A percentile compares a stretch with the other conserved stretches of the same genome.
Conservation (phyloP, 1,284 basidiomycete genomes). For the Leccinum insolens region DNA sequence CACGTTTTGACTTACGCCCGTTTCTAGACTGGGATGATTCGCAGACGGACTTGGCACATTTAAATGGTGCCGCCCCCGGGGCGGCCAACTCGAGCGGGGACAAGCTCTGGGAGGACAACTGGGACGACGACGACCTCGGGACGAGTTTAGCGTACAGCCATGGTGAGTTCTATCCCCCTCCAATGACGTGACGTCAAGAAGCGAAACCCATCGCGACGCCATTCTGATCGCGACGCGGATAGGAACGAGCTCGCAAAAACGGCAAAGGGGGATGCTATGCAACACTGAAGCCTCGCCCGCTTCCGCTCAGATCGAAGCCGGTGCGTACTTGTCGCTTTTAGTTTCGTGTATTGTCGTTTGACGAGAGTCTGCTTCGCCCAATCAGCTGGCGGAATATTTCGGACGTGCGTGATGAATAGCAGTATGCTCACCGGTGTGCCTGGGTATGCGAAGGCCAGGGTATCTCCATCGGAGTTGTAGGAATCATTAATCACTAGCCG, state of each 20-base stretch:
- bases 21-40: conserved; percentile 84
- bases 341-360: too few relatives aligned
- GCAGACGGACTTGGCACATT: conserved; percentile 77
- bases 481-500: too few relatives aligned
- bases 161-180: conserved; percentile 58
- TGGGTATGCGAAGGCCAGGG: too few relatives aligned
- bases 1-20: conserved; percentile 4
- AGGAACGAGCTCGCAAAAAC: conserved; percentile 73
- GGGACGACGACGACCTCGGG: conserved; percentile 99
- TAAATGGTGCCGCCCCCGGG: conserved; percentile 69
- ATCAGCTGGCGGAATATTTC: too few relatives aligned
- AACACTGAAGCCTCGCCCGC: conserved; percentile 43
- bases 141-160: conserved; percentile 94
- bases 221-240: conserved; percentile 6
- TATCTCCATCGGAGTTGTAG: too few relatives aligned
- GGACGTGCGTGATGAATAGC: too few relatives aligned
- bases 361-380: too few relatives aligned
- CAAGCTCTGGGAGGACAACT: conserved; percentile 98
- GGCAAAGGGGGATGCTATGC: conserved; percentile 59
- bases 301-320: too few relatives aligned
- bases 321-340: too few relatives aligned
- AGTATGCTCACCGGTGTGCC: too few relatives aligned
- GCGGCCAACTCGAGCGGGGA: conserved; percentile 74
- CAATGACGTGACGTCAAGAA: not conserved
- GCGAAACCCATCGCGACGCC: not conserved